Evolutionary conservation across 805 yeast genomes (phyloP).

Genomic region (Myxozyma vanderwaltii): DNA sequence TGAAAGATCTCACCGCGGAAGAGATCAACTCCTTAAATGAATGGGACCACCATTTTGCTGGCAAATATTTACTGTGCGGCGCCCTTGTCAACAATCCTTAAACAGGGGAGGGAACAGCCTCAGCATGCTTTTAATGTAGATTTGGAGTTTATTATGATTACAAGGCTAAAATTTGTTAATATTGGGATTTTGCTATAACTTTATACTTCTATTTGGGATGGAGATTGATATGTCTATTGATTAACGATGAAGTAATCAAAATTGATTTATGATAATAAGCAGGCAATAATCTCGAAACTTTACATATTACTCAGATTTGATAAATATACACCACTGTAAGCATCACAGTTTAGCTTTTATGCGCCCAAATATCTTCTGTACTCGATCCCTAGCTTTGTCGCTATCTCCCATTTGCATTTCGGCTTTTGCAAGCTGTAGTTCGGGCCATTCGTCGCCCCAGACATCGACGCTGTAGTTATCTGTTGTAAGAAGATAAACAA

Average conservation of each 20-base stretch:
- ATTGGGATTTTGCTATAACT: not conserved
- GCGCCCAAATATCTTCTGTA: slow-evolving; percentile 9
- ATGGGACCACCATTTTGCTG: slow-evolving; percentile 82
- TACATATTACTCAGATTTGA: not conserved
- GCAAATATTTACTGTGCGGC: slow-evolving; percentile 83
- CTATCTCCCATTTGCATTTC: slow-evolving; percentile 16
- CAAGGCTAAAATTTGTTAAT: not conserved
- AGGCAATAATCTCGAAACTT: not conserved
- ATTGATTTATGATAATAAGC: not conserved
- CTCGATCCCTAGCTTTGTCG: slow-evolving; percentile 17
- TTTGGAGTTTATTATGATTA: not conserved
- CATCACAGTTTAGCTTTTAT: slow-evolving; percentile 14
- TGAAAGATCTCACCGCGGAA: slow-evolving; percentile 58
- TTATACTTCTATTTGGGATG: not conserved
- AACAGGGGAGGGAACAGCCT: not conserved
- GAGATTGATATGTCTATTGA: not conserved
- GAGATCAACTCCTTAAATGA: slow-evolving; percentile 72
- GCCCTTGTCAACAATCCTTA: slow-evolving; percentile 48
- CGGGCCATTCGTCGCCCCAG: slow-evolving; percentile 32
- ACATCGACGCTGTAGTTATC: slow-evolving; percentile 30
- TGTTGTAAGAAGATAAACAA: slow-evolving; percentile 26
- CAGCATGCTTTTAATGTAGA: not conserved
- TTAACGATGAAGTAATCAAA: not conserved
- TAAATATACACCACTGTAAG: slow-evolving; percentile 1
- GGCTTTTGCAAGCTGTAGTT: slow-evolving; percentile 18